These are phyloP conservation scores for Cryptosporidium ryanae DNA, from an alignment of 169 alveolate genomes.

Conservation along the genomic window DNA sequence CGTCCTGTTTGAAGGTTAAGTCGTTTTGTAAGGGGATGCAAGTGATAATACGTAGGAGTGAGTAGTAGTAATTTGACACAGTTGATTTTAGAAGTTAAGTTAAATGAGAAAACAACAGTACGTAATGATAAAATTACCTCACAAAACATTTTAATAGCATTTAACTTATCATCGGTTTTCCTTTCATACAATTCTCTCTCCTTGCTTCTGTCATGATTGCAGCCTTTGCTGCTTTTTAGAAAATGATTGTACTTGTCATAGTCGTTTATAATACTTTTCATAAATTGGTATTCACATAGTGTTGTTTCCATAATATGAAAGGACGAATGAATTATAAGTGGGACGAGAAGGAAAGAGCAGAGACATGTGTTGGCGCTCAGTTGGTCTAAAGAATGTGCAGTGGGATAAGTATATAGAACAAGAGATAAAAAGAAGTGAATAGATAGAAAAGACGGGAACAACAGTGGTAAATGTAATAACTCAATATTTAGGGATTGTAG, in stretches of 20 bases:
- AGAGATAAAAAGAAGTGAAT: background rate
- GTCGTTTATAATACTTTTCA: conserved; percentile 4
- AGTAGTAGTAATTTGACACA: too few species aligned
- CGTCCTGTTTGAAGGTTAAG: conserved; percentile 35
- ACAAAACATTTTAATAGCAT: conserved; percentile 57
- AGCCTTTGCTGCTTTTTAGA: conserved; percentile 8
- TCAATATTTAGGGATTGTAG: too few species aligned
- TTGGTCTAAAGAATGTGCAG: too few species aligned
- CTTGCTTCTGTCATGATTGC: conserved; percentile 65
- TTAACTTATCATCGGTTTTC: conserved; percentile 38
- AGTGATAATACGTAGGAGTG: too few species aligned
- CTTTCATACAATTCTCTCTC: conserved; percentile 72
- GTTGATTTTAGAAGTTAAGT: background rate
- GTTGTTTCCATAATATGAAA: conserved; percentile 25
- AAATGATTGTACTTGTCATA: conserved; percentile 16
- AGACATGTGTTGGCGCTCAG: too few species aligned
- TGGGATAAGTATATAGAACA: too few species aligned
- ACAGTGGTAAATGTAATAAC: too few species aligned
- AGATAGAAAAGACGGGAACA: too few species aligned
- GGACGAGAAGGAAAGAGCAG: conserved; percentile 2
- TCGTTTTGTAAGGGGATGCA: too few species aligned
- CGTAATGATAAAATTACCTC: conserved; percentile 32
- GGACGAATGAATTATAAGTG: background rate
- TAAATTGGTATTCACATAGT: conserved; percentile 20
- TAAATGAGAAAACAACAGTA: background rate